phyloP scores from a whole-genome alignment of 371 early-diverging fungal species.

The Syncephalastrum racemosum region DNA sequence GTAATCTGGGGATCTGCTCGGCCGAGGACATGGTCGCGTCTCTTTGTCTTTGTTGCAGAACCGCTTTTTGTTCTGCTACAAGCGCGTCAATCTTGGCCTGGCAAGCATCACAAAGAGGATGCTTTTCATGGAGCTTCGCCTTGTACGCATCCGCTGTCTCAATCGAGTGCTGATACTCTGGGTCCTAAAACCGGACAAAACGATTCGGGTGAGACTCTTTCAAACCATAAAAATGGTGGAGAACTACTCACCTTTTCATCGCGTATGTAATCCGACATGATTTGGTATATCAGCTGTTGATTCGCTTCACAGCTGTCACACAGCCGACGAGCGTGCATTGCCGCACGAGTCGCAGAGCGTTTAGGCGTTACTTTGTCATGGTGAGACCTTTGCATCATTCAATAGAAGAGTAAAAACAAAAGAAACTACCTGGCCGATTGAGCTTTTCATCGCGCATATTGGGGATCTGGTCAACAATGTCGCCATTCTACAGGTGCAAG shows the following conservation, averaged over 20 bases:
- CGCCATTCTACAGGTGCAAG: conserved; percentile 14
- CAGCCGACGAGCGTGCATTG: conserved; percentile 8
- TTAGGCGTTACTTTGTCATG: not conserved
- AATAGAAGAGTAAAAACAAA: no score
- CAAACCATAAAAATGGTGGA: not conserved
- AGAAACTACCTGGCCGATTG: conserved; percentile 17
- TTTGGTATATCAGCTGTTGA: conserved; percentile 19
- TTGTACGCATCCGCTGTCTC: conserved; percentile 17
- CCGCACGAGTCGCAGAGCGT: not conserved
- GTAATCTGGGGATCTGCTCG: conserved; percentile 13
- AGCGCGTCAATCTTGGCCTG: conserved; percentile 14
- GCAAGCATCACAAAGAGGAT: conserved; percentile 24
- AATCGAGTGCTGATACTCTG: conserved; percentile 11
- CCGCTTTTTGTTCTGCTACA: conserved; percentile 12
- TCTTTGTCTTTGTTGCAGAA: conserved; percentile 14
- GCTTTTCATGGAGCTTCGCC: conserved; percentile 17
- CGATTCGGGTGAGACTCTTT: conserved; percentile 1
- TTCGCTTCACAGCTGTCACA: conserved; percentile 21
- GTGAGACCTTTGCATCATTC: not conserved
- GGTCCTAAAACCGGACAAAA: conserved; percentile 10
- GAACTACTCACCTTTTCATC: conserved; percentile 17
- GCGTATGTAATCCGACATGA: conserved; percentile 25
- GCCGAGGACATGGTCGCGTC: conserved; percentile 12
- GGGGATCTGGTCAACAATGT: conserved; percentile 19
- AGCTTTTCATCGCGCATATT: conserved; percentile 12